These are phyloP conservation scores for Colletotrichum cordylinicola DNA, from an alignment of 2,329 filamentous ascomycete genomes.

Conservation along the genomic window DNA sequence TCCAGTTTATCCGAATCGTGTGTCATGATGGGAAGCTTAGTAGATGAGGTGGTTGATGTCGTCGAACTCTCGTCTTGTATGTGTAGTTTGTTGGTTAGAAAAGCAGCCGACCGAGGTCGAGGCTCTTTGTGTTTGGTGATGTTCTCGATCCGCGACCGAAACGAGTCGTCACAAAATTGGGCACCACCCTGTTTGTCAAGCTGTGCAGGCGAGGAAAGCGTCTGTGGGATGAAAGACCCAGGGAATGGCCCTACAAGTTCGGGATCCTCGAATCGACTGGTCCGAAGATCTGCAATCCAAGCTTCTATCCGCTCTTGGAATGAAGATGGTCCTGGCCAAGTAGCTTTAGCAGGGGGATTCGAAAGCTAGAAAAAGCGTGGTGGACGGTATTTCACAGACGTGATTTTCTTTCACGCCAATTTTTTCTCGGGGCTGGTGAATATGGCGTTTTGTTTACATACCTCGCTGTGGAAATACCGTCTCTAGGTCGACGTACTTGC, in stretches of 20 bases:
- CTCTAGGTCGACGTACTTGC: neutral
- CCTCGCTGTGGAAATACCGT: slow-evolving; percentile 5
- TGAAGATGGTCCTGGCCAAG: neutral
- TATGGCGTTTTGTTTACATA: neutral
- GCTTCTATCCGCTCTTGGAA: slow-evolving; percentile 9
- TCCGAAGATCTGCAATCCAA: slow-evolving; percentile 11
- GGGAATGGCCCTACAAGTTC: slow-evolving; percentile 19
- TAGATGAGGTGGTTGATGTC: neutral
- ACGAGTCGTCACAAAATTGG: neutral
- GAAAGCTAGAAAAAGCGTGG: neutral
- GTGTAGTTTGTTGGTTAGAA: neutral
- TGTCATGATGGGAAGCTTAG: slow-evolving; percentile 2
- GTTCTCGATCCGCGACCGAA: neutral
- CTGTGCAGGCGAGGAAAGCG: neutral
- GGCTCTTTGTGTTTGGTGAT: neutral
- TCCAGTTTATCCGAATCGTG: slow-evolving; percentile 4
- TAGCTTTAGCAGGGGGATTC: neutral
- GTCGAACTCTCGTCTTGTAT: neutral
- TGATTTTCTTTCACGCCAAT: neutral
- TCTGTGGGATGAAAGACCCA: neutral
- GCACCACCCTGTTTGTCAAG: neutral
- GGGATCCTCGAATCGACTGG: slow-evolving; percentile 13
- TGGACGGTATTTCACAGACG: neutral
- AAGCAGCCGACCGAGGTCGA: neutral
- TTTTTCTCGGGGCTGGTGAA: neutral